phyloP scores from a whole-genome alignment of 768 basidiomycete genomes.

The Leccinellum albellum region DNA sequence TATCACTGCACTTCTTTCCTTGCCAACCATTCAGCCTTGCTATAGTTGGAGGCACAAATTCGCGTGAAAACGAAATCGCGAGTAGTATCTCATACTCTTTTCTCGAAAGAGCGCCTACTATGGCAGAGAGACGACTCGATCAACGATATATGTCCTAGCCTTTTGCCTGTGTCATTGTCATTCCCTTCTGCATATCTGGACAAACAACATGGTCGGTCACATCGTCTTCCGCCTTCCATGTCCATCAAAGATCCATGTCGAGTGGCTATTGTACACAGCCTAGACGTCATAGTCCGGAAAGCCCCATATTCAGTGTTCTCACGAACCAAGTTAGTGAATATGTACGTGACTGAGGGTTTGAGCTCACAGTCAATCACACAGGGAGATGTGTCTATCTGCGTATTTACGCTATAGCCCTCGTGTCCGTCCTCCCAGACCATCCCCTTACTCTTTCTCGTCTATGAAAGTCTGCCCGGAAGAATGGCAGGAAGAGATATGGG shows the following conservation, averaged over 20 bases:
- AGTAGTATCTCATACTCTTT: constrained; percentile 10
- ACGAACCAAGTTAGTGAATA: constrained; percentile 20
- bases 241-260: constrained; percentile 22
- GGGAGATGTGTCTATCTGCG: constrained; percentile 23
- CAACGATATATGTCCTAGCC: constrained; percentile 21
- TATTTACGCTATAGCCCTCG: constrained; percentile 26
- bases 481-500: constrained; percentile 33
- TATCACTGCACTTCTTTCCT: neutral
- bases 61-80: constrained; percentile 13
- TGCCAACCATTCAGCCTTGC: neutral
- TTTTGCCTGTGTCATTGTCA: constrained; percentile 28
- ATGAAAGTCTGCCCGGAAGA: constrained; percentile 31
- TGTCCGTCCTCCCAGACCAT: constrained; percentile 31
- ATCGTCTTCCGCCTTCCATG: constrained; percentile 31
- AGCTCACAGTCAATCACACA: constrained; percentile 9
- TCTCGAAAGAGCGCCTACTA: constrained; percentile 23
- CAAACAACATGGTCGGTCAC: constrained; percentile 13
- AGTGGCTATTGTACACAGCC: constrained; percentile 23
- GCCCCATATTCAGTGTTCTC: constrained; percentile 16
- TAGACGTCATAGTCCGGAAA: constrained; percentile 26
- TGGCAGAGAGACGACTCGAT: constrained; percentile 19
- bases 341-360: neutral
- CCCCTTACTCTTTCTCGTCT: constrained; percentile 21
- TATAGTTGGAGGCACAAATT: constrained; percentile 25
- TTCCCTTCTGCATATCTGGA: constrained; percentile 29